These are phyloP conservation scores for Lactifluus subvellereus DNA, from an alignment of 768 basidiomycete species.

Conservation along the genomic window DNA sequence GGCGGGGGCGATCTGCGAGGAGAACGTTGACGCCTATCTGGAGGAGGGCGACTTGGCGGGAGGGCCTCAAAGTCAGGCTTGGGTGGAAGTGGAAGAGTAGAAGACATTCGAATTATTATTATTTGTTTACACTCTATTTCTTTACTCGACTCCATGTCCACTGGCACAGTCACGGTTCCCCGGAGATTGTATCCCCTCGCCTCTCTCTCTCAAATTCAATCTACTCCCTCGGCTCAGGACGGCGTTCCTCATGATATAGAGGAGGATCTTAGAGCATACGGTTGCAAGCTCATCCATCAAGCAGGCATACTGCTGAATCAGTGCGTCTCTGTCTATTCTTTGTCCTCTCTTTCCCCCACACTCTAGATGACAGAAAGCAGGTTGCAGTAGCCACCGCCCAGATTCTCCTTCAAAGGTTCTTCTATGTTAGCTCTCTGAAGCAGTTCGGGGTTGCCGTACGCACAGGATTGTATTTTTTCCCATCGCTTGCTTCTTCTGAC, in stretches of 20 bases:
- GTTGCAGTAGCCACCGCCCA: constrained; percentile 96
- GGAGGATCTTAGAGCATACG: constrained; percentile 82
- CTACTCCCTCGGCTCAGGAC: constrained; percentile 76
- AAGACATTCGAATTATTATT: constrained; percentile 19
- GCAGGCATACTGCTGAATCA: constrained; percentile 88
- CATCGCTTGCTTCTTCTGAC: not conserved
- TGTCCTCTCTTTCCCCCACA: constrained; percentile 10
- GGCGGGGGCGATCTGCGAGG: constrained; percentile 17
- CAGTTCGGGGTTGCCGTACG: constrained; percentile 90
- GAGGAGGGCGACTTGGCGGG: constrained; percentile 24
- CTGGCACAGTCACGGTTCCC: constrained; percentile 8
- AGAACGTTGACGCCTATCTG: constrained; percentile 28
- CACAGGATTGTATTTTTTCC: constrained; percentile 14
- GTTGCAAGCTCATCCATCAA: constrained; percentile 92
- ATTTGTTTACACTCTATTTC: constrained; percentile 26
- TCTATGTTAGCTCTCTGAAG: constrained; percentile 91
- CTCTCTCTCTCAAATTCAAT: constrained; percentile 67
- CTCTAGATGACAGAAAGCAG: constrained; percentile 62
- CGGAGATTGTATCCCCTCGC: constrained; percentile 68
- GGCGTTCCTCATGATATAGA: constrained; percentile 78
- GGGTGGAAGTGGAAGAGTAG: constrained; percentile 33
- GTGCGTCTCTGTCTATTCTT: constrained; percentile 40
- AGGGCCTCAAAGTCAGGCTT: constrained; percentile 31
- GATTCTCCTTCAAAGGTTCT: constrained; percentile 94
- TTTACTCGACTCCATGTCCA: constrained; percentile 4